A percentile compares a stretch with the other conserved stretches of the same genome.
phyloP scores from a whole-genome alignment of 2,329 filamentous ascomycete species.

The Coniella lustricola region DNA sequence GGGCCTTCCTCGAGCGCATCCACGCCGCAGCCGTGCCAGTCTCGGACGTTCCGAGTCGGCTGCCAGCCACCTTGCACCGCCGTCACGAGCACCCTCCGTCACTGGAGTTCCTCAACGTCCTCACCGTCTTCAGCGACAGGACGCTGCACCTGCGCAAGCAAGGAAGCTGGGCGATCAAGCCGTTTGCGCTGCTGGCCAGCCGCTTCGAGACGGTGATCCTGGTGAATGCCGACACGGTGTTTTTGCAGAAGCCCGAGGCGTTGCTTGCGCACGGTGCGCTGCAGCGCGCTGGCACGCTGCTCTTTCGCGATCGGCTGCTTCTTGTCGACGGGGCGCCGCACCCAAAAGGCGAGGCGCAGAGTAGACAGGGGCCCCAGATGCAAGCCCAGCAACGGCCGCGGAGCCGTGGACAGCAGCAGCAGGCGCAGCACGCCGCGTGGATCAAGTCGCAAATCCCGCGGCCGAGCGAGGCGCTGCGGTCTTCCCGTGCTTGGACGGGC shows the following conservation, averaged over 20 bases:
- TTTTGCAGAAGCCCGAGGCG: slow-evolving; percentile 28
- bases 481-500: slow-evolving; percentile 32
- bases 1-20: slow-evolving; percentile 21
- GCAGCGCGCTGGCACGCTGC: slow-evolving; percentile 25
- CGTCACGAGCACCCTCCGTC: too few relatives aligned
- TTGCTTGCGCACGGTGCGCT: slow-evolving; percentile 28
- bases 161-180: slow-evolving; percentile 35
- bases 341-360: too few relatives aligned
- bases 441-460: slow-evolving; percentile 30
- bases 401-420: slow-evolving; percentile 28
- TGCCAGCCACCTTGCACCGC: too few relatives aligned
- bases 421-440: slow-evolving; percentile 29
- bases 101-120: slow-evolving; percentile 27
- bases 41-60: too few relatives aligned
- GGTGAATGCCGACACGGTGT: slow-evolving; percentile 33
- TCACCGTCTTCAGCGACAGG: slow-evolving; percentile 27
- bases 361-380: too few relatives aligned
- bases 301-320: slow-evolving; percentile 35
- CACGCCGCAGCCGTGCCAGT: too few relatives aligned
- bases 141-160: slow-evolving; percentile 22
- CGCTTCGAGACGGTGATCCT: slow-evolving; percentile 31
- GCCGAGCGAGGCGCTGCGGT: slow-evolving; percentile 26
- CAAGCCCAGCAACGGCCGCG: too few relatives aligned
- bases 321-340: too few relatives aligned
- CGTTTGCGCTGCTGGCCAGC: slow-evolving; percentile 32